phyloP scores from a whole-genome alignment of 1,284 basidiomycete genomes.

The Takashimella tepidaria region DNA sequence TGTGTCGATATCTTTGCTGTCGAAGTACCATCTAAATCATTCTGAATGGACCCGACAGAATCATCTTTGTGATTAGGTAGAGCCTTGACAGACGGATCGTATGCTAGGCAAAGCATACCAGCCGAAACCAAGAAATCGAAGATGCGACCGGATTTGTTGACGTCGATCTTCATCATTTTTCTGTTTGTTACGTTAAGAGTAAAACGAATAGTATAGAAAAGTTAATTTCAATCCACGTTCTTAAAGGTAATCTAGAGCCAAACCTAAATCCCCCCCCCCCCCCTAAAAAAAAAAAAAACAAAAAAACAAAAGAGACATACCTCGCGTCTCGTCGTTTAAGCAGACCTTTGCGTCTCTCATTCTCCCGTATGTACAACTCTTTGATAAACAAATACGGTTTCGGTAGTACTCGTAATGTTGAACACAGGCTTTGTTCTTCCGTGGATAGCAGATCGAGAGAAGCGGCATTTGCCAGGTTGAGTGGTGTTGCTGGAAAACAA shows the following conservation, averaged over 20 bases:
- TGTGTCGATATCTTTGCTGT: neutral
- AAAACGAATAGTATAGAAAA: too few species aligned
- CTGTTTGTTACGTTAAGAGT: too few species aligned
- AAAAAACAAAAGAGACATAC: too few species aligned
- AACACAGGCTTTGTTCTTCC: conserved; percentile 82
- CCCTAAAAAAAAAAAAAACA: too few species aligned
- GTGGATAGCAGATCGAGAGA: conserved; percentile 79
- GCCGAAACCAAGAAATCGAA: conserved; percentile 70
- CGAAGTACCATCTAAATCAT: neutral
- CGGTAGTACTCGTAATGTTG: conserved; percentile 77
- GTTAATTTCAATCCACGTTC: too few species aligned
- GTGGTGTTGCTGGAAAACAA: conserved; percentile 52
- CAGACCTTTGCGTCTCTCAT: conserved; percentile 78
- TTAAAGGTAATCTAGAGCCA: neutral
- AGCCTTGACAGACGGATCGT: conserved; percentile 35
- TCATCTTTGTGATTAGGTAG: conserved; percentile 26
- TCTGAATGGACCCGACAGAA: neutral
- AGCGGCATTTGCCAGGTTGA: conserved; percentile 80
- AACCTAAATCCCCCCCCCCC: neutral
- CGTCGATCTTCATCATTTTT: conserved; percentile 81
- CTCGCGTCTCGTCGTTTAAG: conserved; percentile 77
- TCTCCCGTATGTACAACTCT: conserved; percentile 84
- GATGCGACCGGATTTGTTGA: conserved; percentile 81
- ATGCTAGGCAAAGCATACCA: conserved; percentile 41
- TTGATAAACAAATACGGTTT: conserved; percentile 90